Base-by-base conservation (phyloP, 352 stramenopile genomes). In the Thalassiosira exigua region DNA sequence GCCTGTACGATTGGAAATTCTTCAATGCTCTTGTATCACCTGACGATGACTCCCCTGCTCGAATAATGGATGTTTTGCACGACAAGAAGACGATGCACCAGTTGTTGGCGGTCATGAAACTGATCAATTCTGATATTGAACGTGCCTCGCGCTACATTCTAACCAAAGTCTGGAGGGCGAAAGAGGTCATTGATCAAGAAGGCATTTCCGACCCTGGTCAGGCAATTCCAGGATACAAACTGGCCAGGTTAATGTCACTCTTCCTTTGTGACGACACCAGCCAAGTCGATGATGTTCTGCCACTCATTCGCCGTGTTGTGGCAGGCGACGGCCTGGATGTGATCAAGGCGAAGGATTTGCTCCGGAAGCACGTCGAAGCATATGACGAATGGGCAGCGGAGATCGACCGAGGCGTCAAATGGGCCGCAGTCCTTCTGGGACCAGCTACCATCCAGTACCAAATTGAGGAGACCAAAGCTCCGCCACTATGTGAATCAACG, bases 1-100 rank as follows among this genome's bases (percentile, higher is more conserved):
- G 87, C 0, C 59, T 94, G 1, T 94, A 92, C 67, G 87, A 94
- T 66, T 94, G 89, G 89, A 93, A 93, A 48, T 94, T 94, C 60
- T 94, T 94, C 79, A 93, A 93, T 69, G 89, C 89, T 7, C 52
- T 94, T n/a, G 87, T 94, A 44, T 91, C 84, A 7, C 89, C 89
- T 9, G 86, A 93, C 51, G 71, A 90, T 27, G 79, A 91, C 54
- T 90, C 85, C 29, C 59, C 76, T 9, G 75, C 76, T 42, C 58
- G 80, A 3, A 77, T 94, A 11, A 68, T 92, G 41, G 81, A 93
- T 79, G 86, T 94, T 12, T 52, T 94, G n/a, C 84, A 94, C 64
- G 87, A 94, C 65, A 91, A 90, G 57, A 82, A 87, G 22, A 90
- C 89, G 12, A 92, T 93, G 85, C 64, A 87, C 53, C 87, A 90